Evolutionary conservation across 495 filamentous ascomycete species (phyloP).

Genomic region (Trypethelium eluteriae): DNA sequence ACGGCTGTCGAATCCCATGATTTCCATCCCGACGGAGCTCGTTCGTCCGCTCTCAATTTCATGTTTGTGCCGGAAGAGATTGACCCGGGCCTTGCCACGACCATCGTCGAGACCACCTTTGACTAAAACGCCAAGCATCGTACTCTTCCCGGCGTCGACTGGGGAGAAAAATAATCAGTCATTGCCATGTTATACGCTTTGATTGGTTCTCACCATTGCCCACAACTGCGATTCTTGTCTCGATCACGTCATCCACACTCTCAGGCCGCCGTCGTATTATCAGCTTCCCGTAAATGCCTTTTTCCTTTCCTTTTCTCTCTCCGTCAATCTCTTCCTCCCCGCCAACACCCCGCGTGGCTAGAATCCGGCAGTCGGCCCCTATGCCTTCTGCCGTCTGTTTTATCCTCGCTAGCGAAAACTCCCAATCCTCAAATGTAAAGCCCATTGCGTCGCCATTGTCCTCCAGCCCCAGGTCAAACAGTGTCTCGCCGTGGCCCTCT

Average conservation of each 20-base stretch:
- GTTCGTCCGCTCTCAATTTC: conserved; percentile 93
- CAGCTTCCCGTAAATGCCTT: conserved; percentile 69
- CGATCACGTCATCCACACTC: conserved; percentile 77
- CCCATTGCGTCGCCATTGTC: conserved; percentile 88
- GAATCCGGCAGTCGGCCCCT: conserved; percentile 64
- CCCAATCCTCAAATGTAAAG: conserved; percentile 71
- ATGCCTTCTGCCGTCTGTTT: conserved; percentile 55
- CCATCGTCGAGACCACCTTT: conserved; percentile 95
- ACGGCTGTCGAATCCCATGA: conserved; percentile 90
- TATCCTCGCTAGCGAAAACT: conserved; percentile 61
- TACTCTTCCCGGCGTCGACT: conserved; percentile 96
- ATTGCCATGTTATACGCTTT: neutral
- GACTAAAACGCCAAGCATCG: conserved; percentile 91
- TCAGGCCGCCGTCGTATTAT: conserved; percentile 68
- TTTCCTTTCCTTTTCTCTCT: conserved; percentile 53
- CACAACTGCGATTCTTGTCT: conserved; percentile 94
- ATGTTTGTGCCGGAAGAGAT: conserved; percentile 96
- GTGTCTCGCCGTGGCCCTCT: conserved; percentile 82
- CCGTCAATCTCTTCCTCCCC: conserved; percentile 61
- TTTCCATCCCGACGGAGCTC: conserved; percentile 95
- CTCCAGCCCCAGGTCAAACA: conserved; percentile 90
- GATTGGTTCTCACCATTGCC: conserved; percentile 59
- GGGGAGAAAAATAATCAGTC: neutral
- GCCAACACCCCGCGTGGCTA: conserved; percentile 83
- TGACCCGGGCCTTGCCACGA: conserved; percentile 85